Conservation (phyloP, 78 protist species). For the slime mould (Dictyostelium discoideum) region DNA sequence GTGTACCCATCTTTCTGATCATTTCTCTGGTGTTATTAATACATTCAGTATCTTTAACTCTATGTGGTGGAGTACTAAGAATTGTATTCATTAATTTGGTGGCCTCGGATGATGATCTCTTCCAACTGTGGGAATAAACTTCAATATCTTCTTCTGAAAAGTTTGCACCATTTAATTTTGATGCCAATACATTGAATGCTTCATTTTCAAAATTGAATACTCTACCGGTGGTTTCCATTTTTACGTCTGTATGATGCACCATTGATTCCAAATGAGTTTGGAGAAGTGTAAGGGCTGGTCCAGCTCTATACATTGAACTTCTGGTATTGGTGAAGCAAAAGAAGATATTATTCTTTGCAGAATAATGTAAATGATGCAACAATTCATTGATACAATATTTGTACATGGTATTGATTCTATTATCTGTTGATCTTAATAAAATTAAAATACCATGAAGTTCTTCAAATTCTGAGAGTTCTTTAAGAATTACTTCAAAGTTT, state of each 20-base stretch:
- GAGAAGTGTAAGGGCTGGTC: not conserved
- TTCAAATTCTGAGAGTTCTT: not conserved
- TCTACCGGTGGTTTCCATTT: not conserved
- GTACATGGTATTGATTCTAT: not conserved
- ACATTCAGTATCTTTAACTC: not conserved
- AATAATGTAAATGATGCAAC: constrained; percentile 9
- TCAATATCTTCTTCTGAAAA: not conserved
- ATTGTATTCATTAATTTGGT: not conserved
- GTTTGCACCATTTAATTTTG: not conserved
- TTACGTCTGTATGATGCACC: not conserved
- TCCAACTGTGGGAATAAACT: not conserved
- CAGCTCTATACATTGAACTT: not conserved
- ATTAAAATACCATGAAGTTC: not conserved
- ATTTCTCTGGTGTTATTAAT: not conserved
- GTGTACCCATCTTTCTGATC: not conserved
- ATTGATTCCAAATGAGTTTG: not conserved
- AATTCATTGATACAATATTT: not conserved
- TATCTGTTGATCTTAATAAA: not conserved
- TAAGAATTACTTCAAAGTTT: not conserved
- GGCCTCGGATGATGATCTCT: not conserved
- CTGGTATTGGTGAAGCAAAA: not conserved
- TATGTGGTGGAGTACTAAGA: not conserved
- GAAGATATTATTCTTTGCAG: not conserved
- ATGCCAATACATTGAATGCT: not conserved
- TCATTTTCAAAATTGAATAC: not conserved